Evolutionary conservation across 805 yeast genomes (phyloP).

Genomic region (Nakazawaea wyomingensis): DNA sequence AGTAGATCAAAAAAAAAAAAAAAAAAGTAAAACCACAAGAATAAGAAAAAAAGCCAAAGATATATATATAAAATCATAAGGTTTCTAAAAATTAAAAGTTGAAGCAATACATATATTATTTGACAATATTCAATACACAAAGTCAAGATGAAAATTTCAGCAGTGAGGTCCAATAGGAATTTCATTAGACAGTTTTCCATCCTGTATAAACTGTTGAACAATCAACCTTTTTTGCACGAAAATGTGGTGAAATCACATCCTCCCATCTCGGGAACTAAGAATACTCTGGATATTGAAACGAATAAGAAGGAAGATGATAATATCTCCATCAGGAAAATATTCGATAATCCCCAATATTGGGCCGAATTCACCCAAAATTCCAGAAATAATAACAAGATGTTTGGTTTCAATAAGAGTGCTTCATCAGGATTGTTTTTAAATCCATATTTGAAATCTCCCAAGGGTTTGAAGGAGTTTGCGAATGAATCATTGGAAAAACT

Average conservation of each 20-base stretch:
- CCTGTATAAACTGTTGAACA: background rate
- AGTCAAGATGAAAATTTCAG: background rate
- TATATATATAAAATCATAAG: too few relatives aligned
- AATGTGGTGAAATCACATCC: background rate
- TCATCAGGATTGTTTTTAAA: conserved; percentile 71
- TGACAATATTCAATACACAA: background rate
- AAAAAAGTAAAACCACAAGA: too few relatives aligned
- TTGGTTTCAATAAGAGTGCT: conserved; percentile 15
- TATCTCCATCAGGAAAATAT: conserved; percentile 35
- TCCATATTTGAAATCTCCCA: conserved; percentile 60
- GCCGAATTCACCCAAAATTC: conserved; percentile 36
- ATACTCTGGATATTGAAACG: background rate
- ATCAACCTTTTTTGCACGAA: background rate
- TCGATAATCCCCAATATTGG: conserved; percentile 61
- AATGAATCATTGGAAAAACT: conserved; percentile 62
- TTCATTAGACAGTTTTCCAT: background rate
- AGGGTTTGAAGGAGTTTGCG: conserved; percentile 67
- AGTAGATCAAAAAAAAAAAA: too few relatives aligned
- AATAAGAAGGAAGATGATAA: too few relatives aligned
- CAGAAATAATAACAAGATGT: conserved; percentile 19
- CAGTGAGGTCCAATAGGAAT: background rate
- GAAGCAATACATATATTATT: background rate
- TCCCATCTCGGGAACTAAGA: background rate
- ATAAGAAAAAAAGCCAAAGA: too few relatives aligned
- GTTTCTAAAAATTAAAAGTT: too few relatives aligned